phyloP scores from a whole-genome alignment of 2,329 filamentous ascomycete genomes.

The Bipolaris cookei region DNA sequence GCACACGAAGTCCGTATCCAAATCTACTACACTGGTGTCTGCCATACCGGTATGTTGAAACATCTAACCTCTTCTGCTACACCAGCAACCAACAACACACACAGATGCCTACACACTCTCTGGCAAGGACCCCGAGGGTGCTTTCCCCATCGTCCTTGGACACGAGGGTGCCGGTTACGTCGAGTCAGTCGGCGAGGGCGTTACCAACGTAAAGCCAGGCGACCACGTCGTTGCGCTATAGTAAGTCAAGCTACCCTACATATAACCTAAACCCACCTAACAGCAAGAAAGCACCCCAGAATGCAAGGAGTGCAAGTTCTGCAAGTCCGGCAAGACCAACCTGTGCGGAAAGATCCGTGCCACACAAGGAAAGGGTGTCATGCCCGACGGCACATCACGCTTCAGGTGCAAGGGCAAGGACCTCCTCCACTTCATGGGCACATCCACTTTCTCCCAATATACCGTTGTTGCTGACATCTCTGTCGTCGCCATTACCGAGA shows the following conservation, averaged over 20 bases:
- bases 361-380: slow-evolving; percentile 92
- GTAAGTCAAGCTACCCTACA: slow-evolving; percentile 33
- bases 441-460: slow-evolving; percentile 98
- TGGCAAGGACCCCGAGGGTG: slow-evolving; percentile 91
- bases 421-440: slow-evolving; percentile 98
- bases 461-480: slow-evolving; percentile 99
- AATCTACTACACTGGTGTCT: slow-evolving; percentile 97
- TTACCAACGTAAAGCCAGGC: slow-evolving; percentile 90
- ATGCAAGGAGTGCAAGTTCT: slow-evolving; percentile 99
- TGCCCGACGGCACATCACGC: slow-evolving; percentile 95
- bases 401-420: slow-evolving; percentile 96
- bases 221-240: slow-evolving; percentile 73
- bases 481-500: slow-evolving; percentile 87
- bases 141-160: slow-evolving; percentile 53
- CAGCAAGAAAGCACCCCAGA: slow-evolving; percentile 77
- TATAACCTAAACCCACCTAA: slow-evolving; percentile 21
- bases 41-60: slow-evolving; percentile 80
- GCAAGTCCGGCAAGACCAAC: slow-evolving; percentile 99
- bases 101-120: slow-evolving; percentile 66
- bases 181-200: slow-evolving; percentile 78
- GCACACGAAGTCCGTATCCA: slow-evolving; percentile 96
- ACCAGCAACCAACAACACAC: not conserved
- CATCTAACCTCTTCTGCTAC: not conserved
- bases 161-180: slow-evolving; percentile 54
- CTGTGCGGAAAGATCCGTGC: slow-evolving; percentile 98